These are phyloP conservation scores for Penicillium malachiteum DNA, from an alignment of 495 filamentous ascomycete genomes.

Conservation along the genomic window DNA sequence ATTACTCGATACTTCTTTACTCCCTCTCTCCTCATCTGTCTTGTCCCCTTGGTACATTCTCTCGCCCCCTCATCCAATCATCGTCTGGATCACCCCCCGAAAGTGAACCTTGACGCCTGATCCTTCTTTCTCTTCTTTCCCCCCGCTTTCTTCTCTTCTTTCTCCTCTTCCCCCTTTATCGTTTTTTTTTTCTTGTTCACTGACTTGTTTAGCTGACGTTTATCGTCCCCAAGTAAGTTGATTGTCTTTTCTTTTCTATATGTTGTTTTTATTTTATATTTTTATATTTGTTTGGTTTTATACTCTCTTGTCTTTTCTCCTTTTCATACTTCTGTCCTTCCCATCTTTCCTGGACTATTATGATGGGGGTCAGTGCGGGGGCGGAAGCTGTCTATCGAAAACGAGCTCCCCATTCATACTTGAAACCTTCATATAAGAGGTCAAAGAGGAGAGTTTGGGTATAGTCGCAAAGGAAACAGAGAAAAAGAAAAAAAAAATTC, in stretches of 20 bases:
- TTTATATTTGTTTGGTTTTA: conserved; percentile 8
- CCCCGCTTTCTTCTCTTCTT: conserved; percentile 17
- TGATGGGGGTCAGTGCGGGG: conserved; percentile 27
- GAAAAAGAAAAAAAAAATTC: not conserved
- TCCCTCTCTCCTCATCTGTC: not conserved
- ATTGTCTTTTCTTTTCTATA: conserved; percentile 6
- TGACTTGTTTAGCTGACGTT: conserved; percentile 45
- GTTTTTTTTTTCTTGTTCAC: conserved; percentile 26
- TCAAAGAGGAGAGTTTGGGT: not conserved
- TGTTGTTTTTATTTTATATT: not conserved
- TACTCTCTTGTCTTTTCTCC: conserved; percentile 7
- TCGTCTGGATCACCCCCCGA: conserved; percentile 14
- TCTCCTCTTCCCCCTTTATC: conserved; percentile 3
- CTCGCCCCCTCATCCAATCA: conserved; percentile 28
- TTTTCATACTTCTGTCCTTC: conserved; percentile 7
- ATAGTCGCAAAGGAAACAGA: not conserved
- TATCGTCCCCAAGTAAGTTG: conserved; percentile 59
- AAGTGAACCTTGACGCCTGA: conserved; percentile 26
- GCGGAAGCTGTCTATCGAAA: conserved; percentile 11
- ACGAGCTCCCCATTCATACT: not conserved
- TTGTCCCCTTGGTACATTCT: conserved; percentile 23
- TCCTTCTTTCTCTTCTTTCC: conserved; percentile 25
- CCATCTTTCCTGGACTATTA: conserved; percentile 8
- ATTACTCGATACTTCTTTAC: conserved; percentile 22
- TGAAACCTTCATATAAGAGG: not conserved